Conservation (phyloP, 148 eudicot species). For the Nyssa sinensis region DNA sequence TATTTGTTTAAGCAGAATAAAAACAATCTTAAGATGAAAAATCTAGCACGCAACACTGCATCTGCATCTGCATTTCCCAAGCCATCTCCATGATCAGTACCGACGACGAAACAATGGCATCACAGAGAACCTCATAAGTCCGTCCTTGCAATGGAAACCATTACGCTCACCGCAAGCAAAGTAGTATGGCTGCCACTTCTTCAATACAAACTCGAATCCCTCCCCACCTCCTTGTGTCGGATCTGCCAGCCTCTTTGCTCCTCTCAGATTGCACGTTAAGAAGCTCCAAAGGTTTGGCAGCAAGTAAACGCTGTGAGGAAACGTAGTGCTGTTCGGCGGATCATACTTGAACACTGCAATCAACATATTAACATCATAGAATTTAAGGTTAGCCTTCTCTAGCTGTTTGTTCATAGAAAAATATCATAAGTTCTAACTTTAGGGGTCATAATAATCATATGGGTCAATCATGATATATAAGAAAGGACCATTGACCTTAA, state of each 20-base stretch:
- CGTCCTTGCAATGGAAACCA: conserved; percentile 64
- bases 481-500: background rate
- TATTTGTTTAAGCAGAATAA: background rate
- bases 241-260: conserved; percentile 39
- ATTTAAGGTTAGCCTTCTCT: background rate
- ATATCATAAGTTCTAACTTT: background rate
- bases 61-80: background rate
- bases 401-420: background rate
- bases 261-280: conserved; percentile 51
- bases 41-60: background rate
- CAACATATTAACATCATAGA: background rate
- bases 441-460: no score
- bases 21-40: no score
- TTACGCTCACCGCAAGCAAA: conserved; percentile 70
- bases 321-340: conserved; percentile 40
- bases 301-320: conserved; percentile 66
- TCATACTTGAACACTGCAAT: conserved; percentile 67
- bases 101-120: conserved; percentile 43
- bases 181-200: conserved; percentile 58
- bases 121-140: conserved; percentile 65
- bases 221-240: conserved; percentile 48
- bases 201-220: conserved; percentile 62
- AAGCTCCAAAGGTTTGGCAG: conserved; percentile 66
- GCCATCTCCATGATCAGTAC: background rate
- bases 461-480: no score